Base-by-base conservation (phyloP, 1,284 basidiomycete genomes). In the Boletus mariae region DNA sequence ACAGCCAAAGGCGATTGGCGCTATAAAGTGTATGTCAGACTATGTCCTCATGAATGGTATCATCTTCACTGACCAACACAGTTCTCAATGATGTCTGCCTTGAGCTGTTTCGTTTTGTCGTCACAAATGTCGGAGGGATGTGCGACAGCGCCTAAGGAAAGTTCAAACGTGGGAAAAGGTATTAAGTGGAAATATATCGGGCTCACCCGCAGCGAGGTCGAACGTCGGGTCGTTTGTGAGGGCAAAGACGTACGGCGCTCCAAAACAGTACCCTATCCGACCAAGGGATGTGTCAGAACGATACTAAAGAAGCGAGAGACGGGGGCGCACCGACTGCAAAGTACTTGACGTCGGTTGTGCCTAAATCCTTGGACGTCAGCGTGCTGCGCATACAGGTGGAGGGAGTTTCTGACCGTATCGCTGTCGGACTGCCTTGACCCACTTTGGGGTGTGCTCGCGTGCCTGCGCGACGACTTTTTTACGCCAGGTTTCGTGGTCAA, bases 231-330 rank as follows among this genome's bases (percentile, higher is more conserved):
- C 76, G 0, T 71, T 73, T 5, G 75, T 71, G 3, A 77, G 62
- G 10, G 79, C 70, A 49, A 81, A 69, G 7, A 75, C 74, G 54
- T 74, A 82, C 0, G 79, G 78, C 2, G 73, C 83, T 1, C 82
- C 82, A 58, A 83, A 83, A 59, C 80, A 84, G 59, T 82, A 82
- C 15, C 82, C 81, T 82, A 47, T 42, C 31, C 29, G 29, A 46
- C 25, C 26, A 23, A 6, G 12, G 4, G n/a, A 28, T 31, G 29
- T 6, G 11, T 20, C 20, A 26, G 25, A 47, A 34, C 20, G 4
- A 31, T 12, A 32, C 7, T 15, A 15, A 20, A 38, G 11, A n/a
- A 12, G 0, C n/a, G 17, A 45, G 32, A 32, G 25, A 37, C 6
- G 17, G 17, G 11, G 17, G 9, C 55, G n/a, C 52, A 74, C 74